Percentiles rank a stretch among this genome's conserved stretches.
These are phyloP conservation scores for Xylariaceae sp. DNA, from an alignment of 2,329 filamentous ascomycete genomes.

Conservation along the genomic window DNA sequence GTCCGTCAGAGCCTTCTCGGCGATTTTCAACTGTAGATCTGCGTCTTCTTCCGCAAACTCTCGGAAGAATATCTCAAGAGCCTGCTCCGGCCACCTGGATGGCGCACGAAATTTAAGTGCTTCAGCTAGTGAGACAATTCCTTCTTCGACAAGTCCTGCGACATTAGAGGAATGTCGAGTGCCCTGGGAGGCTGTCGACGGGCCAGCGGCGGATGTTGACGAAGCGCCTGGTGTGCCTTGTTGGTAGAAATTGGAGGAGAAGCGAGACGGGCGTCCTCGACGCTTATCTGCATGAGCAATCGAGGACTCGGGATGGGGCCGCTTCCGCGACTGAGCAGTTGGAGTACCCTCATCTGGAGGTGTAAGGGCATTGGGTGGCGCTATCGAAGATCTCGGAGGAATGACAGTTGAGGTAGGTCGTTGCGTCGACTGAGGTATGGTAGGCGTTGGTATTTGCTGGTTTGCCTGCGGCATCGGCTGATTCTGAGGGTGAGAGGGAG, in stretches of 20 bases:
- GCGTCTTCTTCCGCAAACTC: constrained; percentile 55
- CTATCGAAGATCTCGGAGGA: constrained; percentile 35
- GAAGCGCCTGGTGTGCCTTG: constrained; percentile 17
- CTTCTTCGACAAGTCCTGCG: constrained; percentile 30
- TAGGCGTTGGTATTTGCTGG: constrained; percentile 19
- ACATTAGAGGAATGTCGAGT: constrained; percentile 18
- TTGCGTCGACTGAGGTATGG: constrained; percentile 22
- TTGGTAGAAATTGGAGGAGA: constrained; percentile 28
- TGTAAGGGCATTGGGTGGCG: constrained; percentile 43
- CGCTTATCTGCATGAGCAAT: constrained; percentile 21
- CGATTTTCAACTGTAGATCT: constrained; percentile 56
- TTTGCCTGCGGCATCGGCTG: constrained; percentile 14
- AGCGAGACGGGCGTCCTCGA: constrained; percentile 29
- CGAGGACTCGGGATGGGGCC: constrained; percentile 19
- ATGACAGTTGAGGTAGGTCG: constrained; percentile 32
- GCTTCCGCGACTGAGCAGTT: constrained; percentile 36
- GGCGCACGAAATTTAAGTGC: constrained; percentile 34
- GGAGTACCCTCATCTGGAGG: constrained; percentile 49
- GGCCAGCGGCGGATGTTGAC: constrained; percentile 4
- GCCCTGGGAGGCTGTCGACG: constrained; percentile 5
- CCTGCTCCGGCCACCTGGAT: constrained; percentile 52
- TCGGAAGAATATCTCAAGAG: constrained; percentile 55
- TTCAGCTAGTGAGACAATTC: constrained; percentile 35
- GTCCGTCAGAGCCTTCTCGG: constrained; percentile 54
- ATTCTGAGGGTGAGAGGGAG: constrained; percentile 13